phyloP scores from a whole-genome alignment of 2,329 filamentous ascomycete species.

The Paecilomyces formosus region DNA sequence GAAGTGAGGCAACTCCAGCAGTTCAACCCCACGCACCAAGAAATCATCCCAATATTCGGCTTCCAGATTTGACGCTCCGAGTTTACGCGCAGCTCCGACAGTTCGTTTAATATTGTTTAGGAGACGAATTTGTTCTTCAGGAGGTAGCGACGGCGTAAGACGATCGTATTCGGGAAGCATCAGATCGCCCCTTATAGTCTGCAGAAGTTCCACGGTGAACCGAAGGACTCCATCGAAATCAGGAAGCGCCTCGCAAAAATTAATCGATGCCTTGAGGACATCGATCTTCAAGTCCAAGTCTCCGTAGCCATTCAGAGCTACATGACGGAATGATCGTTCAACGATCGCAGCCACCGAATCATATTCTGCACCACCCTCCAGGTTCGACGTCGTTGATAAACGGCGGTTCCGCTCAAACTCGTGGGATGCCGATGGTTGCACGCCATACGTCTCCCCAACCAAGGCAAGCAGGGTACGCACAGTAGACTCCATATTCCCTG shows the following conservation, averaged over 20 bases:
- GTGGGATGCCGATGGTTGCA: constrained; percentile 28
- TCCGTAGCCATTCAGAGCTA: constrained; percentile 55
- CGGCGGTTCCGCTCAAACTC: constrained; percentile 23
- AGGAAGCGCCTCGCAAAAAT: constrained; percentile 86
- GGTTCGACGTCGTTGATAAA: constrained; percentile 9
- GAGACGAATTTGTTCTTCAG: constrained; percentile 81
- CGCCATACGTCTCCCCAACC: constrained; percentile 33
- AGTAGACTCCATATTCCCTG: constrained; percentile 35
- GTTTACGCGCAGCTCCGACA: constrained; percentile 63
- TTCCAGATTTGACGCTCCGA: constrained; percentile 62
- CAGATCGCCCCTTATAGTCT: constrained; percentile 67
- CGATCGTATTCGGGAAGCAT: constrained; percentile 64
- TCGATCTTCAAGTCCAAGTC: constrained; percentile 76
- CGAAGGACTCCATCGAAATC: constrained; percentile 85
- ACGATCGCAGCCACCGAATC: constrained; percentile 32
- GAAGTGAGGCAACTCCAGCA: constrained; percentile 56
- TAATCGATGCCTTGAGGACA: constrained; percentile 80
- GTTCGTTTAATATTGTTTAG: constrained; percentile 80
- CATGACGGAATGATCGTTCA: constrained; percentile 39
- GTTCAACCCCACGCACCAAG: constrained; percentile 66
- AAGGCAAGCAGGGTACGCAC: constrained; percentile 30
- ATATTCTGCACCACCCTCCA: constrained; percentile 16
- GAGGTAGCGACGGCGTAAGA: constrained; percentile 60
- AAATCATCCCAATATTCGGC: constrained; percentile 98
- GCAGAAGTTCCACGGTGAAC: constrained; percentile 76